Conservation (phyloP, 1,284 basidiomycete species). For the Cryptococcus sp. region DNA sequence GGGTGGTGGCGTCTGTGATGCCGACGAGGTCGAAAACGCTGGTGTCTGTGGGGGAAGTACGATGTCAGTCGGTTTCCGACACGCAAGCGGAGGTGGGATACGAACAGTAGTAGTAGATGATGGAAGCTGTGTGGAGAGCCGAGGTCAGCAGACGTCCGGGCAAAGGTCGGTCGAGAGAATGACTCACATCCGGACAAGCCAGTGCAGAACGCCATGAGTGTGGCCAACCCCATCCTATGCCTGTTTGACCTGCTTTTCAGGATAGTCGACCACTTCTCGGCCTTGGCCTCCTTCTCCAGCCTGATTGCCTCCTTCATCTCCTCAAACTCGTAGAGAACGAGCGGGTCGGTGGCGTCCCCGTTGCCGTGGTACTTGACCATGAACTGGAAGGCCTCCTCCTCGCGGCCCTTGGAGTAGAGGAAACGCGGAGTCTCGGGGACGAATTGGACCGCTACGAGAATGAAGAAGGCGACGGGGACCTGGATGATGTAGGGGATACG, state of each 20-base stretch:
- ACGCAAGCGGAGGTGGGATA: neutral
- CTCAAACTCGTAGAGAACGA: constrained; percentile 72
- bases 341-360: constrained; percentile 61
- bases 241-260: constrained; percentile 35
- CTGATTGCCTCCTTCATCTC: constrained; percentile 74
- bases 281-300: constrained; percentile 57
- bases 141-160: neutral
- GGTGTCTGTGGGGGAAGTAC: constrained; percentile 23
- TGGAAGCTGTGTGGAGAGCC: constrained; percentile 24
- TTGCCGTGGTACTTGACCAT: constrained; percentile 74
- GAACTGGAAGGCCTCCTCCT: constrained; percentile 69
- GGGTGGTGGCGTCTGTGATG: constrained; percentile 45
- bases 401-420: constrained; percentile 45
- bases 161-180: neutral
- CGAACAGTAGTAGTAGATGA: constrained; percentile 50
- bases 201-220: constrained; percentile 46
- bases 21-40: constrained; percentile 47
- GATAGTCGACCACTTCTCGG: constrained; percentile 45
- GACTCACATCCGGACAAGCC: constrained; percentile 29
- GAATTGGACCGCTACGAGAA: constrained; percentile 50
- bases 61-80: neutral
- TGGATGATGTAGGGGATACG: constrained; percentile 49
- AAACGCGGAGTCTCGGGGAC: constrained; percentile 50
- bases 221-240: constrained; percentile 44
- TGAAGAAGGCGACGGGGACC: constrained; percentile 43